Base-by-base conservation (phyloP, 768 basidiomycete species). In the Pleurotus ostreatus region DNA sequence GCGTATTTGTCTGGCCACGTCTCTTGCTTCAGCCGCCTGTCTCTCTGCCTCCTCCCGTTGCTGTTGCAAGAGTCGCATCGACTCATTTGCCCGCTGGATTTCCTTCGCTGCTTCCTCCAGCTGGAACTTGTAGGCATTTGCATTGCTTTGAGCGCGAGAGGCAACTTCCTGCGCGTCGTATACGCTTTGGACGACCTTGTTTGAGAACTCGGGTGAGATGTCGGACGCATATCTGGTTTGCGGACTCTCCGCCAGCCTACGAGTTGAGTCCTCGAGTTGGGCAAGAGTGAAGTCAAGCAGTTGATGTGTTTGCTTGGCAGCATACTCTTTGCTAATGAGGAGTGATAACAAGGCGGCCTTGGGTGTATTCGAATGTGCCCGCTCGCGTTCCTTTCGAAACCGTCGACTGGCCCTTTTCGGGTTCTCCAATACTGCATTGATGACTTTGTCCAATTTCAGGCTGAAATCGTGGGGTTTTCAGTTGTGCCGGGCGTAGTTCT, bases 211-310 rank as follows among this genome's bases (percentile, higher is more conserved):
- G 12, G 51, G 51, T 15, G 51, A 53, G 39, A 53, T 15, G 16
- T 53, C 51, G n/a, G 51, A 53, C 5, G 37, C 41, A 30, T 53
- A 53, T 23, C 39, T 53, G 6, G 68, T 61, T 3, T 67, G 65
- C 34, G 75, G 71, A 22, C 61, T 59, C 37, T 69, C 70, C 6
- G 64, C 60, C 3, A 69, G 71, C 23, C 74, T 66, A 40, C 65
- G 63, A 15, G 71, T 58, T 54, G 76, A 74, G 9, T 67, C 43
- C 9, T 74, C 66, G 7, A 76, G 63, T 22, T 70, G 68, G 34
- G 67, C 69, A 5, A 72, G 60, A 5, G 74, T 71, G 8, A 68
- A 68, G 46, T 70, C 66, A 30, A 79, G 62, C 13, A 70, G 67
- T 43, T 70, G 64, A 4, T 70, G 70, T 51, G 78, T 63, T 41